Evolutionary conservation across 768 basidiomycete genomes (phyloP).

Genomic region (Daedalea quercina): DNA sequence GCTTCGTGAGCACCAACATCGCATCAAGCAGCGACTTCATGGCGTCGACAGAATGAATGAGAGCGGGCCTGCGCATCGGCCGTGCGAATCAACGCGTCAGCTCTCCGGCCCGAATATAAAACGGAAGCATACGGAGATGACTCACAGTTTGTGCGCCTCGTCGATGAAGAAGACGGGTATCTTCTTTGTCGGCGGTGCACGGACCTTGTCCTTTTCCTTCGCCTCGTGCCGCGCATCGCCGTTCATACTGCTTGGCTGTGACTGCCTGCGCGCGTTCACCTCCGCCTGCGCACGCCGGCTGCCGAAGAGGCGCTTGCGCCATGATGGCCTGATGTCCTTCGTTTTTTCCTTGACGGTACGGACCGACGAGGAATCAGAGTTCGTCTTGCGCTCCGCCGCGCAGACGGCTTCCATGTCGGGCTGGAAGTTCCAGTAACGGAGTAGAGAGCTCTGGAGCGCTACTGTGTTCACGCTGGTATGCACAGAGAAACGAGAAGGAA

Average conservation of each 20-base stretch:
- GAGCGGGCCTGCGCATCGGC: slow-evolving; percentile 44
- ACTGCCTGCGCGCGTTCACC: slow-evolving; percentile 6
- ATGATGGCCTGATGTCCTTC: slow-evolving; percentile 6
- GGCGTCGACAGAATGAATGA: slow-evolving; percentile 71
- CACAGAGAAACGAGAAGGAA: not conserved
- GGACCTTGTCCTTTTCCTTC: slow-evolving; percentile 27
- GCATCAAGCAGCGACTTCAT: slow-evolving; percentile 85
- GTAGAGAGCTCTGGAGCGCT: slow-evolving; percentile 47
- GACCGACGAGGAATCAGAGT: slow-evolving; percentile 5
- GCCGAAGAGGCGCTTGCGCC: slow-evolving; percentile 16
- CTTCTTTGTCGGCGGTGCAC: slow-evolving; percentile 45
- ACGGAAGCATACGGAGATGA: not conserved
- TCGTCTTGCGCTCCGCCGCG: slow-evolving; percentile 3
- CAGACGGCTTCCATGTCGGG: slow-evolving; percentile 21
- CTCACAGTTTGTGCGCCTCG: slow-evolving; percentile 79
- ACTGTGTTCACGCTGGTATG: too few species aligned
- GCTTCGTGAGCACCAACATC: slow-evolving; percentile 83
- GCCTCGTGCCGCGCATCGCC: slow-evolving; percentile 25
- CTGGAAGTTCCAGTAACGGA: slow-evolving; percentile 69
- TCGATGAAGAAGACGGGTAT: slow-evolving; percentile 81
- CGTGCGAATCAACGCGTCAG: not conserved
- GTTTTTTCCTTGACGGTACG: not conserved
- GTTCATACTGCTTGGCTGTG: slow-evolving; percentile 10
- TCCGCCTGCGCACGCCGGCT: slow-evolving; percentile 9
- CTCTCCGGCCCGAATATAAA: not conserved